Evolutionary conservation across 1,284 basidiomycete species (phyloP), one percentile per base, ranked within the genome.

Genomic region (Leucoagaricus sp.): DNA sequence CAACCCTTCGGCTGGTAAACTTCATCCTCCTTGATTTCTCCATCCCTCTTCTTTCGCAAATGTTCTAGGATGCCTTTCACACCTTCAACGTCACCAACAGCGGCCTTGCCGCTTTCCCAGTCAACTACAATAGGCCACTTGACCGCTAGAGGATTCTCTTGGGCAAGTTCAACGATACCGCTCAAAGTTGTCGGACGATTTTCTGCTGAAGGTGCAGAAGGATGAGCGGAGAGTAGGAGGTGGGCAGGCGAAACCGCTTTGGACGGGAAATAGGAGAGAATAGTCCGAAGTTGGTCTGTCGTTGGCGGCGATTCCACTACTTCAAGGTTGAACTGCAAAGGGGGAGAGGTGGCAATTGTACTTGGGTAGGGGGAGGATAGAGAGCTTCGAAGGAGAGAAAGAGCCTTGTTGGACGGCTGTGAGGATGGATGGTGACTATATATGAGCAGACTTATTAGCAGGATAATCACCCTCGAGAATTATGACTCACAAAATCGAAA

Each of bases 61-160:
- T 71, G 74, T 61, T 90, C 87, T 65, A 91, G 63, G 13, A 91
- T 85, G 1, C 66, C 65, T 50, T 78, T 81, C 15, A 90, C 88
- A 17, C 84, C 84, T 6, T 87, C 84, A n/a, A 85, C 72, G 55
- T 86, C 81, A 0, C 89, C 89, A 0, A 90, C 70, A 25, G 78
- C 79, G 10, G 82, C 87, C 42, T 76, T 76, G 0, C 89, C 89
- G n/a, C 74, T 78, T n/a, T 75, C 69, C 89, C 89, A 91, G 62
- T 91, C 84, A 2, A 91, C 89, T 1, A 91, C 87, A 47, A 91
- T 80, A 0, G 89, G 89, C 87, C 87, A 91, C 64, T 85, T 89
- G 59, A 90, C 66, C 13, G 78, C 79, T 13, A 72, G 76, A 0
- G 84, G 86, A 52, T 85, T 84, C 65, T 75, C 73, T 28, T 69